A percentile compares a stretch with the other conserved stretches of the same genome.
Evolutionary conservation across 352 stramenopile species (phyloP).

Genomic region (Phytopythium ostracodes): DNA sequence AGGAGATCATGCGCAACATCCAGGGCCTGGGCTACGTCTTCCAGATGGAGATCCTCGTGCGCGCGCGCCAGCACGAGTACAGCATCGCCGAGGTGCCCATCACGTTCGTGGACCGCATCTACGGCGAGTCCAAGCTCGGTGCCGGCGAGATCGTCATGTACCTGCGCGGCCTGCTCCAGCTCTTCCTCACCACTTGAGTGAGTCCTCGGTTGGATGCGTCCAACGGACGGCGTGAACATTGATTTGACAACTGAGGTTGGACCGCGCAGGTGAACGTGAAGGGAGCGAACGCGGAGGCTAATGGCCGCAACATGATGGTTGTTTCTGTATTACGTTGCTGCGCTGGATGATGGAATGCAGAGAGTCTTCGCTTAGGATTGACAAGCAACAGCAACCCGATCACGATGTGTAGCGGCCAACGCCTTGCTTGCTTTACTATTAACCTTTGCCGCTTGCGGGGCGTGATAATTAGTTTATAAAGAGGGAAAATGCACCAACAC

Average conservation of each 20-base stretch:
- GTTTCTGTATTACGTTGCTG: too few species aligned
- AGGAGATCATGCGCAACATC: constrained; percentile 92
- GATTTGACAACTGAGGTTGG: too few species aligned
- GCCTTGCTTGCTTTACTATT: not conserved
- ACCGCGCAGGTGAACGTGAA: too few species aligned
- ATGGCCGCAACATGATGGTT: not conserved
- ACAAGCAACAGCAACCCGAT: too few species aligned
- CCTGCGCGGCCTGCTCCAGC: constrained; percentile 92
- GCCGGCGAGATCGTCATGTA: constrained; percentile 97
- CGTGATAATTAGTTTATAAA: constrained; percentile 8
- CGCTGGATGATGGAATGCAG: too few species aligned
- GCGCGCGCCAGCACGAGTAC: constrained; percentile 90
- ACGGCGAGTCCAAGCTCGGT: constrained; percentile 98
- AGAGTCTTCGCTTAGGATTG: too few species aligned
- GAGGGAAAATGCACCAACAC: not conserved
- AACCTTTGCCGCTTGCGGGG: not conserved
- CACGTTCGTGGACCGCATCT: constrained; percentile 98
- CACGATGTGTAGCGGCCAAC: not conserved
- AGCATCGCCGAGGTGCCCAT: constrained; percentile 96
- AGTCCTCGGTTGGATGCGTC: not conserved
- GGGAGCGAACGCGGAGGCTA: too few species aligned
- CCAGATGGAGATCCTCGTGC: constrained; percentile 99
- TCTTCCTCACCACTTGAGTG: constrained; percentile 94
- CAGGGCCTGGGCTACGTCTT: constrained; percentile 95
- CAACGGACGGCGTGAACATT: too few species aligned